These are phyloP conservation scores for Boletus barrowsii DNA, from an alignment of 768 basidiomycete species.

Conservation along the genomic window DNA sequence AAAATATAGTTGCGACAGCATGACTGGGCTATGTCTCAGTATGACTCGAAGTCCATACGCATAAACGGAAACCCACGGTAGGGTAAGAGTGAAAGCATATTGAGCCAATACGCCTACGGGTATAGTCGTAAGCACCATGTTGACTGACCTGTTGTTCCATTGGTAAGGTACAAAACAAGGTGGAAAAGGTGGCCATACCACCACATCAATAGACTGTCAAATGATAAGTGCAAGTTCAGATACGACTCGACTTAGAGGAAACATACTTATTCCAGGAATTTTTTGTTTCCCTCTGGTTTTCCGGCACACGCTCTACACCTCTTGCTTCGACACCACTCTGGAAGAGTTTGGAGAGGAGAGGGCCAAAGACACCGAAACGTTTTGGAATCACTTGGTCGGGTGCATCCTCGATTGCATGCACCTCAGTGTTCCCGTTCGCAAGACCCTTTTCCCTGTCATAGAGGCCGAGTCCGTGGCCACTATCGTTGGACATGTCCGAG, in stretches of 20 bases:
- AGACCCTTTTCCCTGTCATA: slow-evolving; percentile 23
- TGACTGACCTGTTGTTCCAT: slow-evolving; percentile 39
- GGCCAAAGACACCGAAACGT: slow-evolving; percentile 31
- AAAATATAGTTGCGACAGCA: slow-evolving; percentile 42
- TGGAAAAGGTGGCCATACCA: slow-evolving; percentile 27
- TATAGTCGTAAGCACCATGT: slow-evolving; percentile 45
- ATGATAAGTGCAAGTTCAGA: neutral
- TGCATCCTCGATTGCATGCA: slow-evolving; percentile 19
- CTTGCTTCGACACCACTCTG: slow-evolving; percentile 50
- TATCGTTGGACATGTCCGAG: slow-evolving; percentile 10
- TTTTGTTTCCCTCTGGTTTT: slow-evolving; percentile 43
- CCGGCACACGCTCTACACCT: slow-evolving; percentile 54
- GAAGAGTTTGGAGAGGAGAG: slow-evolving; percentile 39
- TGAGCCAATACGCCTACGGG: slow-evolving; percentile 51
- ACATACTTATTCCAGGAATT: slow-evolving; percentile 45
- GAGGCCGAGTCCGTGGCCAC: neutral
- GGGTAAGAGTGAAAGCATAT: slow-evolving; percentile 46
- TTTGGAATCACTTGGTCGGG: slow-evolving; percentile 28
- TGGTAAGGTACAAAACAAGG: neutral
- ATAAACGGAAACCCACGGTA: slow-evolving; percentile 33
- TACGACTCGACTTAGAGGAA: neutral
- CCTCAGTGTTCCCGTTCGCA: neutral
- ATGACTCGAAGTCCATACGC: neutral
- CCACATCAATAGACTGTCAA: slow-evolving; percentile 43
- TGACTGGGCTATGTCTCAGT: slow-evolving; percentile 30